Conservation (phyloP, 306 rosid genomes). For the Comarum palustre region DNA sequence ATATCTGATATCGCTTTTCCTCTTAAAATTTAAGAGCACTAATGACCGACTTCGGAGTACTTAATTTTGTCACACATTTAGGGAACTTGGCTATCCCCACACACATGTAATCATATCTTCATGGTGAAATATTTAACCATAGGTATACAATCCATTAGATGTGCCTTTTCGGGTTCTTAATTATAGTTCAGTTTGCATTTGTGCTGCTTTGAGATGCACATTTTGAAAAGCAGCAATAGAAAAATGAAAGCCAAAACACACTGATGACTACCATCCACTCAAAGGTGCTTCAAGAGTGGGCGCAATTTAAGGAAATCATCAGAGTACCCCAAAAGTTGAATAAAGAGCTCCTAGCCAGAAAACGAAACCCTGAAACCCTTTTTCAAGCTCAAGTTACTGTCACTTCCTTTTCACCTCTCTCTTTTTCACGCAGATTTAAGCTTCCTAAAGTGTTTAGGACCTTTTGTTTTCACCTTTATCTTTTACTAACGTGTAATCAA, state of each 20-base stretch:
- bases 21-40: neutral
- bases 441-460: constrained; percentile 16
- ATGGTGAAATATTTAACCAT: constrained; percentile 24
- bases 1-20: neutral
- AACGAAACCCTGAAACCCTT: constrained; percentile 12
- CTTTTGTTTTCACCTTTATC: neutral
- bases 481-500: constrained; percentile 23
- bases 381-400: constrained; percentile 31
- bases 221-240: constrained; percentile 23
- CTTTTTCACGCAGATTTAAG: constrained; percentile 29
- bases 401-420: constrained; percentile 16
- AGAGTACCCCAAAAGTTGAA: constrained; percentile 21
- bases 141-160: constrained; percentile 13
- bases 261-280: constrained; percentile 35
- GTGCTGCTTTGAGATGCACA: constrained; percentile 27
- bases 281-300: constrained; percentile 40
- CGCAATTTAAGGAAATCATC: constrained; percentile 63
- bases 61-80: constrained; percentile 28
- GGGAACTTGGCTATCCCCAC: constrained; percentile 31
- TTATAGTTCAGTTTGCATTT: neutral
- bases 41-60: constrained; percentile 16
- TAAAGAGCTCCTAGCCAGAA: constrained; percentile 27
- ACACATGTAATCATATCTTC: constrained; percentile 26
- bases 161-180: constrained; percentile 27
- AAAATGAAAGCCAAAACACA: constrained; percentile 29